Evolutionary conservation across 2,329 filamentous ascomycete genomes (phyloP).

Genomic region (Paradendryphiella salina): DNA sequence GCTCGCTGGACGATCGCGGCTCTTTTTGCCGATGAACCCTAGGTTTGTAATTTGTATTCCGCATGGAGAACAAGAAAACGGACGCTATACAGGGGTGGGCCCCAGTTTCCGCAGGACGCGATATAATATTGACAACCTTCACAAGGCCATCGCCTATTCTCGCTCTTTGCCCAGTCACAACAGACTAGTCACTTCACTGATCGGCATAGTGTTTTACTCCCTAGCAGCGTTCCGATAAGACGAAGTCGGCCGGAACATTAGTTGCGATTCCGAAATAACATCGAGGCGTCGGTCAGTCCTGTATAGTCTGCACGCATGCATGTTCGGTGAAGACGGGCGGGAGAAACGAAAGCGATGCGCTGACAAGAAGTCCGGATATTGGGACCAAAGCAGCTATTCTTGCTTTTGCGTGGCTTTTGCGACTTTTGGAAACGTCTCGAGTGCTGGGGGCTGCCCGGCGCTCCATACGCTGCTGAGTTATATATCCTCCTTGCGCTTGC

Average conservation of each 20-base stretch:
- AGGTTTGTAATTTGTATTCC: slow-evolving; percentile 1
- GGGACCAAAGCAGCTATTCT: slow-evolving; percentile 6
- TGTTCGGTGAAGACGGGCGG: slow-evolving; percentile 22
- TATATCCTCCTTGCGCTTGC: slow-evolving; percentile 5
- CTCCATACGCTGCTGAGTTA: slow-evolving; percentile 4
- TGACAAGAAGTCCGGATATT: slow-evolving; percentile 13
- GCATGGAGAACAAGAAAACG: background rate
- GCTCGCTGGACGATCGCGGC: slow-evolving; percentile 2
- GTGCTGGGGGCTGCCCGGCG: slow-evolving; percentile 5
- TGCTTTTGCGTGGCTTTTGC: slow-evolving; percentile 16
- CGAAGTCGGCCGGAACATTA: background rate
- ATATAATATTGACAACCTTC: background rate
- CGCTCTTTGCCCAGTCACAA: background rate
- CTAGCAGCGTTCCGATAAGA: background rate
- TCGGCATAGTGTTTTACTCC: background rate
- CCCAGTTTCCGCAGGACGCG: background rate
- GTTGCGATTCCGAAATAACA: background rate
- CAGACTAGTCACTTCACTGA: background rate
- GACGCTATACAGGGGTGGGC: slow-evolving; percentile 3
- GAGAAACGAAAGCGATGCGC: slow-evolving; percentile 21
- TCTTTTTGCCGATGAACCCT: slow-evolving; percentile 2
- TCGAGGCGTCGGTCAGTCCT: slow-evolving; percentile 9
- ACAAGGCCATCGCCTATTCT: background rate
- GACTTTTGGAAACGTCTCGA: slow-evolving; percentile 1
- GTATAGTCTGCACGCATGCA: slow-evolving; percentile 17